phyloP scores from a whole-genome alignment of 495 filamentous ascomycete species.

The Trichoderma parareesei region DNA sequence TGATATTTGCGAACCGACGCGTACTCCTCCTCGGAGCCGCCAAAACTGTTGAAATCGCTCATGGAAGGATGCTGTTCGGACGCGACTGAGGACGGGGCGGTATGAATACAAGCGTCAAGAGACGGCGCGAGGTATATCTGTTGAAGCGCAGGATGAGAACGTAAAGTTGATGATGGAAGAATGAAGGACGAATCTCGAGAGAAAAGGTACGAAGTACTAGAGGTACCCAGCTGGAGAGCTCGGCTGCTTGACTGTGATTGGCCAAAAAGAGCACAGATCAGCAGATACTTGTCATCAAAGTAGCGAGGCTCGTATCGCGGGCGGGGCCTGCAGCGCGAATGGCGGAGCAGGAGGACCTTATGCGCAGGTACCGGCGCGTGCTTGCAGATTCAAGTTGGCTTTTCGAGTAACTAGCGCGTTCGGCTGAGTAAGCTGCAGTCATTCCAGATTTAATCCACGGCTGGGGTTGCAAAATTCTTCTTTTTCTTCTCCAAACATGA shows the following conservation, averaged over 20 bases:
- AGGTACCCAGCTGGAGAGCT: slow-evolving; percentile 1
- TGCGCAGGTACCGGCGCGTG: neutral
- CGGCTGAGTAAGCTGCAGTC: neutral
- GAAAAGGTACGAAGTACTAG: neutral
- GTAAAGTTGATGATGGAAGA: slow-evolving; percentile 11
- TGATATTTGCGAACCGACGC: slow-evolving; percentile 74
- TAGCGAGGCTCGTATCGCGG: slow-evolving; percentile 16
- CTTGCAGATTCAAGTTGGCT: neutral
- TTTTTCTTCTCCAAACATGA: slow-evolving; percentile 24
- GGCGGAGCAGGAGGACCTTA: slow-evolving; percentile 3
- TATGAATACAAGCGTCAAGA: slow-evolving; percentile 9
- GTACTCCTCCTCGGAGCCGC: slow-evolving; percentile 77
- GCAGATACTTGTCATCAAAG: slow-evolving; percentile 14
- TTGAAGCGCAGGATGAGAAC: slow-evolving; percentile 5
- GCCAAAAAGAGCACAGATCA: neutral
- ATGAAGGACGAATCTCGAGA: slow-evolving; percentile 11
- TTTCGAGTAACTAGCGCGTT: neutral
- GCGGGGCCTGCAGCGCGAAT: slow-evolving; percentile 15
- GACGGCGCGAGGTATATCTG: neutral
- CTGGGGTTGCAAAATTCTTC: neutral
- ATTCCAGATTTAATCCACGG: neutral
- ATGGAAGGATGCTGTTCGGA: slow-evolving; percentile 20
- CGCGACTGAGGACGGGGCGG: slow-evolving; percentile 4
- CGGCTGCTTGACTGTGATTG: slow-evolving; percentile 15
- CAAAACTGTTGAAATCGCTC: slow-evolving; percentile 50